Conservation (phyloP, 2,329 filamentous ascomycete genomes). For the Talaromyces sp. region DNA sequence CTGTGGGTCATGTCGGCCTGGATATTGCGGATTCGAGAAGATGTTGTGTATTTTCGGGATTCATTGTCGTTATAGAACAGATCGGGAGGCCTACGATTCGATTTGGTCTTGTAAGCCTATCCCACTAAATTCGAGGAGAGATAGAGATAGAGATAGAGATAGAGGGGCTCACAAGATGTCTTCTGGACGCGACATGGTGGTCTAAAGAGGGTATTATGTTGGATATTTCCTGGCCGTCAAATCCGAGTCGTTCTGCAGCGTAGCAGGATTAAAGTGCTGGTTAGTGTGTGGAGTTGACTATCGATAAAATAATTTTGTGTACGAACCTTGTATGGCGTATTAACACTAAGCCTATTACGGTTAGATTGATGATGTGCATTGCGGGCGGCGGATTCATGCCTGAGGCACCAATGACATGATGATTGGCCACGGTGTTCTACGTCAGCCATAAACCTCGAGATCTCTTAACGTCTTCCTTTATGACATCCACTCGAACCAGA, state of each 20-base stretch:
- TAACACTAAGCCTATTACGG: background rate
- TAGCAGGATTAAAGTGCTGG: background rate
- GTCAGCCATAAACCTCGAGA: background rate
- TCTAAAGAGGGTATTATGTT: background rate
- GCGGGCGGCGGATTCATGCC: background rate
- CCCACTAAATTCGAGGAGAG: slow-evolving; percentile 16
- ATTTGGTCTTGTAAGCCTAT: slow-evolving; percentile 1
- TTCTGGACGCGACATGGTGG: slow-evolving; percentile 90
- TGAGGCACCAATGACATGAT: slow-evolving; percentile 6
- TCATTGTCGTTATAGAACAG: slow-evolving; percentile 96
- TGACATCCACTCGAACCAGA: background rate
- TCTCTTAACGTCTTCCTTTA: background rate
- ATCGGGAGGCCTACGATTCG: slow-evolving; percentile 69
- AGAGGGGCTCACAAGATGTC: slow-evolving; percentile 69
- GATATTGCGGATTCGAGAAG: slow-evolving; percentile 90
- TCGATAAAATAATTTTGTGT: slow-evolving; percentile 5
- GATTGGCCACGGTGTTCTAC: slow-evolving; percentile 3
- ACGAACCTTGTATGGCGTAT: background rate
- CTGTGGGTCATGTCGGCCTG: slow-evolving; percentile 92
- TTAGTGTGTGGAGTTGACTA: background rate
- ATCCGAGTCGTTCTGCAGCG: background rate
- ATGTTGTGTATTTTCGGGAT: slow-evolving; percentile 96
- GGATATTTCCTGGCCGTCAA: background rate
- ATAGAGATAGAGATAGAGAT: slow-evolving; percentile 12
- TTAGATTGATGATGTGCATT: background rate